phyloP scores from a whole-genome alignment of 2,329 filamentous ascomycete species.

The Cylindrodendrum hubeiense region DNA sequence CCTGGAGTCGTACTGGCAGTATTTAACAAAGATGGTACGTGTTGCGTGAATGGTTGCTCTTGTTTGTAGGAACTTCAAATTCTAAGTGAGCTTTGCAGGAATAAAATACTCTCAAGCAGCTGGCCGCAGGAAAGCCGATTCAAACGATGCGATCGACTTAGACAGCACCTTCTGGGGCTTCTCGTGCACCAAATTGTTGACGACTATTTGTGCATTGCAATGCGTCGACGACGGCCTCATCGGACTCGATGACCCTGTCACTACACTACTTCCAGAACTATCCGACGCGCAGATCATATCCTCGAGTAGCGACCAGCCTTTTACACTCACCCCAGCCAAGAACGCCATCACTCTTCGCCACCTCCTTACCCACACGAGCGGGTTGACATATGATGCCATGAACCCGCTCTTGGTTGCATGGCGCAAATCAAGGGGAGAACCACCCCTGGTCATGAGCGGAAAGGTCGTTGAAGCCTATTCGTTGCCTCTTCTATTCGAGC shows the following conservation, averaged over 20 bases:
- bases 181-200: slow-evolving; percentile 18
- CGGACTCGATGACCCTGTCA: slow-evolving; percentile 11
- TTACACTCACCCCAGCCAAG: slow-evolving; percentile 6
- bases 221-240: slow-evolving; percentile 14
- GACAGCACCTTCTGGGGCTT: slow-evolving; percentile 12
- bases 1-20: slow-evolving; percentile 11
- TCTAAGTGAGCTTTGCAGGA: not conserved
- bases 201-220: slow-evolving; percentile 14
- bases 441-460: slow-evolving; percentile 16
- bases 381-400: slow-evolving; percentile 23
- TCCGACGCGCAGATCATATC: slow-evolving; percentile 1
- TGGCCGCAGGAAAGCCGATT: not conserved
- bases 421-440: slow-evolving; percentile 18
- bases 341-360: slow-evolving; percentile 15
- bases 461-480: slow-evolving; percentile 12
- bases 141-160: not conserved
- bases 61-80: no score
- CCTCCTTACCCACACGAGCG: slow-evolving; percentile 19
- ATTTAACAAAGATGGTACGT: slow-evolving; percentile 14
- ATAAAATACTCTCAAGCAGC: not conserved
- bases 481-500: slow-evolving; percentile 21
- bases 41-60: not conserved
- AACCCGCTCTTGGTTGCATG: slow-evolving; percentile 17
- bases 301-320: not conserved
- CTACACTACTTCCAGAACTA: slow-evolving; percentile 8